A percentile compares a stretch with the other conserved stretches of the same genome.
phyloP scores from a whole-genome alignment of 2,329 filamentous ascomycete genomes.

The Thelonectria discophora region DNA sequence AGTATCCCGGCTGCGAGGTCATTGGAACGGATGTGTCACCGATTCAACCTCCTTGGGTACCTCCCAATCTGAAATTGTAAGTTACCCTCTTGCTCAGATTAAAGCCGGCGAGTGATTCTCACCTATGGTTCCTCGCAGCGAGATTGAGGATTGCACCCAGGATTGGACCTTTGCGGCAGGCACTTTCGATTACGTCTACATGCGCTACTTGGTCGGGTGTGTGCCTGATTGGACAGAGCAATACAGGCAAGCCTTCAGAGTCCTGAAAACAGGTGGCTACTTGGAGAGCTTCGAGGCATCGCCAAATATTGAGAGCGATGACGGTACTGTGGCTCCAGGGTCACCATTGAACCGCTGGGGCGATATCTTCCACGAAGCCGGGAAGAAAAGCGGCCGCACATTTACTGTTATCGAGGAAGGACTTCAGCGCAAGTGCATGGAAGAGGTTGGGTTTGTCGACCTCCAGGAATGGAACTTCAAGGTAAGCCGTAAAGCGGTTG shows the following conservation, averaged over 20 bases:
- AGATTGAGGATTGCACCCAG: slow-evolving; percentile 17
- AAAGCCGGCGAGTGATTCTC: background rate
- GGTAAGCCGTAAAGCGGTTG: background rate
- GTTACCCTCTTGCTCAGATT: background rate
- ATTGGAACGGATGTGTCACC: slow-evolving; percentile 16
- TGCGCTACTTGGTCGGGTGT: slow-evolving; percentile 16
- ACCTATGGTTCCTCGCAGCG: background rate
- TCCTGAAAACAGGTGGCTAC: slow-evolving; percentile 15
- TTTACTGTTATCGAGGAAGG: slow-evolving; percentile 18
- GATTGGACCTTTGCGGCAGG: slow-evolving; percentile 15
- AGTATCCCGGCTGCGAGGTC: slow-evolving; percentile 8
- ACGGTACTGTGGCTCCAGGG: slow-evolving; percentile 5
- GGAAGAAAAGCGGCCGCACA: slow-evolving; percentile 17
- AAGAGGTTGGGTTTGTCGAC: slow-evolving; percentile 18
- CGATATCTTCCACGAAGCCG: slow-evolving; percentile 9
- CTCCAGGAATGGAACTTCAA: slow-evolving; percentile 15
- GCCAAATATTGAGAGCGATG: slow-evolving; percentile 15
- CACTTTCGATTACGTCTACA: slow-evolving; percentile 18
- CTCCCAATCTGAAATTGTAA: slow-evolving; percentile 16
- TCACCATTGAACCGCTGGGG: slow-evolving; percentile 18
- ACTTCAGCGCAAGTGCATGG: slow-evolving; percentile 12
- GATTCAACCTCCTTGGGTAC: slow-evolving; percentile 11
- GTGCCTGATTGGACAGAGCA: slow-evolving; percentile 15
- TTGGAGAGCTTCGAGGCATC: slow-evolving; percentile 18
- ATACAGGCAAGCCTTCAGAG: slow-evolving; percentile 12